phyloP scores from a whole-genome alignment of 768 basidiomycete species.

The Epithele typhae region DNA sequence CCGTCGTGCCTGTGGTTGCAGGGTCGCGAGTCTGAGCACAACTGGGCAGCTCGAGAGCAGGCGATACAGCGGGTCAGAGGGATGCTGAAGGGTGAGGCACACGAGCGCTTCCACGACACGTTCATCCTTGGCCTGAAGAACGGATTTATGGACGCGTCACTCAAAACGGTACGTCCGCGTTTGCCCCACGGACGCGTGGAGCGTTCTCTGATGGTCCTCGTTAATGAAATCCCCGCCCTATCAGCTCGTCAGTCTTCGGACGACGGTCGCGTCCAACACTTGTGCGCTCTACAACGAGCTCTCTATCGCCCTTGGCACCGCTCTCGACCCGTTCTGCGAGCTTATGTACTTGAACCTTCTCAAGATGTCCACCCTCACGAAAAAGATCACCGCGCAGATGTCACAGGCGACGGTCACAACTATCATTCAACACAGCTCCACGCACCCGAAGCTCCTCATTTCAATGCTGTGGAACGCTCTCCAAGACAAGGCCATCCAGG shows the following conservation, averaged over 20 bases:
- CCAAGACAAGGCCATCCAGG: slow-evolving; percentile 79
- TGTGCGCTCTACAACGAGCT: slow-evolving; percentile 77
- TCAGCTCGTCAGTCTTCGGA: slow-evolving; percentile 84
- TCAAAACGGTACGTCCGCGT: slow-evolving; percentile 67
- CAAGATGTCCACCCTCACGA: slow-evolving; percentile 86
- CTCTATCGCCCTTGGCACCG: slow-evolving; percentile 54
- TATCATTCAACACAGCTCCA: slow-evolving; percentile 67
- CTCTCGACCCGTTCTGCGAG: slow-evolving; percentile 81
- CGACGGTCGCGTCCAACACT: slow-evolving; percentile 80
- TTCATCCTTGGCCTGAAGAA: slow-evolving; percentile 76
- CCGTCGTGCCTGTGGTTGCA: slow-evolving; percentile 23
- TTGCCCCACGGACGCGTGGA: too few relatives aligned
- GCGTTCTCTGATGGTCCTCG: too few relatives aligned
- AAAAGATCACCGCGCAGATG: slow-evolving; percentile 85
- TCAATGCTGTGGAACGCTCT: slow-evolving; percentile 63
- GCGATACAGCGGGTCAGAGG: slow-evolving; percentile 76
- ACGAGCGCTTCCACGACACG: slow-evolving; percentile 63
- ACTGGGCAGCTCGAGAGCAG: slow-evolving; percentile 84
- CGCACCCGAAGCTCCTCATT: slow-evolving; percentile 65
- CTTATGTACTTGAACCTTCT: slow-evolving; percentile 69
- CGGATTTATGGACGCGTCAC: slow-evolving; percentile 73
- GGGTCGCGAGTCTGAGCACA: slow-evolving; percentile 98
- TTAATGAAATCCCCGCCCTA: slow-evolving; percentile 4
- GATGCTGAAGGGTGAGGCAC: slow-evolving; percentile 85
- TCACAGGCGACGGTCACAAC: slow-evolving; percentile 69